Evolutionary conservation across 192 early-diverging fungal species (phyloP).

Genomic region (Umbelopsis sp.): DNA sequence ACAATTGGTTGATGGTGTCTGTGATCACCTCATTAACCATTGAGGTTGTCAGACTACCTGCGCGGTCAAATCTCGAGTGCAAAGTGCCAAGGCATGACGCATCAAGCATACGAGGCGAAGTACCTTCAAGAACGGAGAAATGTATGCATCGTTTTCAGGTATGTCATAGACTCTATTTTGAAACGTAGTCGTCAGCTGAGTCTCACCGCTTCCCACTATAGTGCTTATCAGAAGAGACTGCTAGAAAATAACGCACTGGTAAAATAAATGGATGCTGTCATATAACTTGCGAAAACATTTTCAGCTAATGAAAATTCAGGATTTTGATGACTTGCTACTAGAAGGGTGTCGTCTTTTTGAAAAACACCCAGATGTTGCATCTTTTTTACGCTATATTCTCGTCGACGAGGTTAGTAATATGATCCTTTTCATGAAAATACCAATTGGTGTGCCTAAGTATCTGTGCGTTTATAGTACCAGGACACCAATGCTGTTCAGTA

Average conservation of each 20-base stretch:
- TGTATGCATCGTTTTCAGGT: conserved; percentile 17
- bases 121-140: neutral
- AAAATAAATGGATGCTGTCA: neutral
- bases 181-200: neutral
- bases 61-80: conserved; percentile 17
- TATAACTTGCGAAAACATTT: neutral
- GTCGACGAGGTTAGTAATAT: conserved; percentile 31
- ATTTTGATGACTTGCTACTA: conserved; percentile 33
- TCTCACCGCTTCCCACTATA: neutral
- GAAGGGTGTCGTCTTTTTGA: conserved; percentile 2
- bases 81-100: neutral
- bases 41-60: neutral
- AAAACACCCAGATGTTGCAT: neutral
- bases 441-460: neutral
- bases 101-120: neutral
- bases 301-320: conserved; percentile 18
- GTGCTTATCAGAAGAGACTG: conserved; percentile 25
- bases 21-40: neutral
- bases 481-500: conserved; percentile 36
- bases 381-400: conserved; percentile 7
- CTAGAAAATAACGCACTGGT: conserved; percentile 26
- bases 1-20: neutral
- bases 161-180: neutral
- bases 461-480: conserved; percentile 23
- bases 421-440: neutral